Evolutionary conservation across 768 basidiomycete species (phyloP).

Genomic region (Cystofilobasidium macerans): DNA sequence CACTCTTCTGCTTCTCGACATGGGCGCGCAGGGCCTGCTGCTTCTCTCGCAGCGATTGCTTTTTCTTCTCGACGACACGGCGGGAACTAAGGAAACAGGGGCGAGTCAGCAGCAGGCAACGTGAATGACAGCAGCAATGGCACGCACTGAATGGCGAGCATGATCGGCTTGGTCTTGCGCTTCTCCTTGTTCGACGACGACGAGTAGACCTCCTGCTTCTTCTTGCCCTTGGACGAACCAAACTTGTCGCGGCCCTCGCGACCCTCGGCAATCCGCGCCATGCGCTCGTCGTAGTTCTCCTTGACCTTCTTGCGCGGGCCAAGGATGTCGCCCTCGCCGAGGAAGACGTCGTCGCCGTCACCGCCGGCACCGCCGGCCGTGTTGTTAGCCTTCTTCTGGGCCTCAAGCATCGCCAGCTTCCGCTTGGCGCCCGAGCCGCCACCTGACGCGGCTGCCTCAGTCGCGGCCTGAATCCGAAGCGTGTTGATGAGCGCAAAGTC

Average conservation of each 20-base stretch:
- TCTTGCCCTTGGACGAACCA: conserved; percentile 81
- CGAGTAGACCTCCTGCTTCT: conserved; percentile 67
- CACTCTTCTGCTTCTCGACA: conserved; percentile 34
- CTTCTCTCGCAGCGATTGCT: conserved; percentile 38
- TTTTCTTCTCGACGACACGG: conserved; percentile 39
- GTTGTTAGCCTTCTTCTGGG: conserved; percentile 48
- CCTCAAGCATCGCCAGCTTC: conserved; percentile 71
- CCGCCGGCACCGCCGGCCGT: conserved; percentile 35
- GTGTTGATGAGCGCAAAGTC: conserved; percentile 89
- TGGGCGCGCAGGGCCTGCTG: conserved; percentile 36
- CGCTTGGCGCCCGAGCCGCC: conserved; percentile 69
- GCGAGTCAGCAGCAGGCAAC: not conserved
- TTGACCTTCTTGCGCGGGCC: conserved; percentile 90
- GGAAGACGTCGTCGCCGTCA: conserved; percentile 50
- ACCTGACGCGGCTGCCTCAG: conserved; percentile 55
- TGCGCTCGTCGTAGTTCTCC: conserved; percentile 81
- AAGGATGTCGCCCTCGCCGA: conserved; percentile 83
- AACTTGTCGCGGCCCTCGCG: conserved; percentile 91
- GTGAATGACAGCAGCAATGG: not conserved
- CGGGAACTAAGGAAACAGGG: conserved; percentile 31
- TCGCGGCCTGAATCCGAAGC: conserved; percentile 67
- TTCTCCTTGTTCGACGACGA: conserved; percentile 88
- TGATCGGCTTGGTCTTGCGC: conserved; percentile 69
- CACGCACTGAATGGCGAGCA: conserved; percentile 39
- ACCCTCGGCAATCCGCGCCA: conserved; percentile 83